Conservation (phyloP, 2,329 filamentous ascomycete genomes). For the Fusarium redolens region DNA sequence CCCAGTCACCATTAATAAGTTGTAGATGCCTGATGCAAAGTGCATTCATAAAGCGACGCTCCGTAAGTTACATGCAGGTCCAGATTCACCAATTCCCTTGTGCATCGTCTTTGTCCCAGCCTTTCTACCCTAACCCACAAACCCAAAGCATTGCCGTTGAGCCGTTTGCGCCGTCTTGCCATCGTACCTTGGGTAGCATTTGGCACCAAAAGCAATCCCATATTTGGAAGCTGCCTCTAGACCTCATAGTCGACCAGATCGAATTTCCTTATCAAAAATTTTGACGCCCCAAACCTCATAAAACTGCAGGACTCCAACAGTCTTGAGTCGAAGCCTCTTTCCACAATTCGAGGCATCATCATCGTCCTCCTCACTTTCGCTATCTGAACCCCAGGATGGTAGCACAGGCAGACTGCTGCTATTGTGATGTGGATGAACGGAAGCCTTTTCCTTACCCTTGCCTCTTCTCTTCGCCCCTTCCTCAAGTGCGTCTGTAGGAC, state of each 20-base stretch:
- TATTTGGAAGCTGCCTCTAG: neutral
- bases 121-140: constrained; percentile 11
- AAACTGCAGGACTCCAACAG: constrained; percentile 52
- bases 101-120: neutral
- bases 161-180: constrained; percentile 20
- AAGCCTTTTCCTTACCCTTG: constrained; percentile 53
- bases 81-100: neutral
- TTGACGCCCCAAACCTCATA: constrained; percentile 60
- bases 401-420: constrained; percentile 45
- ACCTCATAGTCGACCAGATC: constrained; percentile 48
- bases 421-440: constrained; percentile 17
- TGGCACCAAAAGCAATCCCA: constrained; percentile 11
- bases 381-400: constrained; percentile 48
- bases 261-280: constrained; percentile 70
- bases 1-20: neutral
- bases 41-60: constrained; percentile 7
- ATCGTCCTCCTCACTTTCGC: constrained; percentile 49
- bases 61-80: constrained; percentile 1
- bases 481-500: constrained; percentile 50
- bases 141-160: constrained; percentile 1
- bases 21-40: neutral
- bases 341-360: constrained; percentile 48
- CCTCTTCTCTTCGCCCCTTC: constrained; percentile 45
- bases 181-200: neutral
- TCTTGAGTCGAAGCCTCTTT: constrained; percentile 51